Evolutionary conservation across 257 asterid species (phyloP), one percentile per base, ranked within the genome.

Genomic region (Salvia miltiorrhiza): DNA sequence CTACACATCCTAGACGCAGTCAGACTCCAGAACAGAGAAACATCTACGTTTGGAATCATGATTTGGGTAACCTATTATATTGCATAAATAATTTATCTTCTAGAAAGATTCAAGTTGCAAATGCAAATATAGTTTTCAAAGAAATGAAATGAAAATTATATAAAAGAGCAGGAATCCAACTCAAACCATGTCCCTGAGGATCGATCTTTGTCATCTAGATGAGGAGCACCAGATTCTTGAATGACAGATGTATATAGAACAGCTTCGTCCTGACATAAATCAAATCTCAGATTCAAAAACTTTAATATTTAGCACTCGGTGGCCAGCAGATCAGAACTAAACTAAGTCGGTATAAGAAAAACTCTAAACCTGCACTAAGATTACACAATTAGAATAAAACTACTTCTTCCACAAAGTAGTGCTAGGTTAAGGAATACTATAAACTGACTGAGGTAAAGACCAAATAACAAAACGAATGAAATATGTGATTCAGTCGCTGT

Each of bases 231-330:
- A 35, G 66, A 37, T 32, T 63, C 65, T 55, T 50, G 70, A 58
- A 24, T 20, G 62, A 61, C 69, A 44, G 48, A 44, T 41, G 12
- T 44, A 24, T 67, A 71, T 17, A 28, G 26, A 63, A 39, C 72
- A 69, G 60, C 73, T 72, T 54, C 70, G 26, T 55, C 81, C 84
- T 79, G 73, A 49, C 43, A 52, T 16, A 62, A 52, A 49, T 57
- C 76, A 62, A 61, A 39, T 48, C 37, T 61, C 55, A 67, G 13
- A 67, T 68, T 41, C 41, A 58, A 35, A 26, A 50, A 14, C 26
- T 2, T 16, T n/a, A 37, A 23, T 4, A 37, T 39, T 68, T 4
- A 54, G 17, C 52, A 24, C 13, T 16, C 11, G 6, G 10, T 28
- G 12, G 49, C 35, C 47, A 30, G 32, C 35, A 64, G 50, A 52